Conservation (phyloP, 495 filamentous ascomycete genomes). For the Pseudoneurospora amorphoporcata region DNA sequence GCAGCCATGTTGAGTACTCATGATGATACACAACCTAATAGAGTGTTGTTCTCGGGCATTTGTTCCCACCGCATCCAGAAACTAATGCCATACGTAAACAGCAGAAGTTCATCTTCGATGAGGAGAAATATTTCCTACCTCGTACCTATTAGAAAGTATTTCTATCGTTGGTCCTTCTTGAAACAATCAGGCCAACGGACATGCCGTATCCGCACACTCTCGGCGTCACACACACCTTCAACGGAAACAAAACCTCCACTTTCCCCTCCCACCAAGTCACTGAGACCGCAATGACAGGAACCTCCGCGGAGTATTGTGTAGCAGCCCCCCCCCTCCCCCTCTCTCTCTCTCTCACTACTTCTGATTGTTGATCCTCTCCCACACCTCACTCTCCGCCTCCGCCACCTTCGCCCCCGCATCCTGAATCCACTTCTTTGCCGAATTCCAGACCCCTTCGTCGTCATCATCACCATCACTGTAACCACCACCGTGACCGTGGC, state of each 20-base stretch:
- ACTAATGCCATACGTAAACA: not conserved
- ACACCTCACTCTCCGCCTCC: conserved; percentile 59
- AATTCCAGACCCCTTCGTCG: conserved; percentile 40
- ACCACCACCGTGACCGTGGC: conserved; percentile 32
- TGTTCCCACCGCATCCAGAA: not conserved
- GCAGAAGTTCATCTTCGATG: not conserved
- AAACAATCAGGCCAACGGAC: not conserved
- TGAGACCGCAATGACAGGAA: not conserved
- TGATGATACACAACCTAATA: not conserved
- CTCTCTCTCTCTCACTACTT: conserved; percentile 23
- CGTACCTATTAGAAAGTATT: not conserved
- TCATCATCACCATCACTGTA: conserved; percentile 16
- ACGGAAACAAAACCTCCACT: not conserved
- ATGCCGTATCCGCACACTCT: not conserved
- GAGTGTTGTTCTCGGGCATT: not conserved
- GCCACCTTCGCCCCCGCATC: conserved; percentile 50
- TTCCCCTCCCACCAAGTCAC: not conserved
- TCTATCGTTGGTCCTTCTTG: not conserved
- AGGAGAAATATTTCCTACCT: not conserved
- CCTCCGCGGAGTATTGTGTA: not conserved
- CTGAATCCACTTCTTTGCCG: conserved; percentile 50
- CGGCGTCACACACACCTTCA: not conserved
- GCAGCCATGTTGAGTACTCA: not conserved
- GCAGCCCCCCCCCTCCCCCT: not conserved
- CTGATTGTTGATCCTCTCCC: conserved; percentile 52